phyloP scores from a whole-genome alignment of 2,329 filamentous ascomycete genomes.

The Aspergillus caelatus region DNA sequence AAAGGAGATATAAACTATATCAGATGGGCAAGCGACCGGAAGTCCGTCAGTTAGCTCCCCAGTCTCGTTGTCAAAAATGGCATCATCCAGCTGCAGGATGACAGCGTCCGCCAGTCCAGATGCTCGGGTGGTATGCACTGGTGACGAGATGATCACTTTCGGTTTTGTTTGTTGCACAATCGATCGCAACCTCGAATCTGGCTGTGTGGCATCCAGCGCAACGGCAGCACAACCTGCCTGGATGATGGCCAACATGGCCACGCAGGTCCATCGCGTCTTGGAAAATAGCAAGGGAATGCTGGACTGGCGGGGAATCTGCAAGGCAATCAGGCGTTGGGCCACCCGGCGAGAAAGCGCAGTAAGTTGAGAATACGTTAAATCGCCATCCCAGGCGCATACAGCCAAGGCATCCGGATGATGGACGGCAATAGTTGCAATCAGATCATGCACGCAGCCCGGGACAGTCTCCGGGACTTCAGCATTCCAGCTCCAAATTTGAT shows the following conservation, averaged over 20 bases:
- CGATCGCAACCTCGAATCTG: not conserved
- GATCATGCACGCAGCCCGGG: not conserved
- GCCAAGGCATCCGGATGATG: not conserved
- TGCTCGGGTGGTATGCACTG: not conserved
- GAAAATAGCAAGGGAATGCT: slow-evolving; percentile 9
- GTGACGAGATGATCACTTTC: not conserved
- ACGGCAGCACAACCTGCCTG: not conserved
- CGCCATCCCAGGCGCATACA: slow-evolving; percentile 13
- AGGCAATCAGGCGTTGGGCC: not conserved
- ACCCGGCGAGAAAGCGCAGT: not conserved
- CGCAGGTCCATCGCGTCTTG: slow-evolving; percentile 7
- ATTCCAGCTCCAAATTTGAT: slow-evolving; percentile 5
- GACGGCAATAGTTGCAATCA: not conserved
- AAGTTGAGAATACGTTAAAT: slow-evolving; percentile 10
- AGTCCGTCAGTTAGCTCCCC: not conserved
- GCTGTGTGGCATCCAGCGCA: not conserved
- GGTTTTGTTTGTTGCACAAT: slow-evolving; percentile 1
- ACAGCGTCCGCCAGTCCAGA: not conserved
- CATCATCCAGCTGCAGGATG: not conserved
- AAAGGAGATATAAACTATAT: slow-evolving; percentile 14
- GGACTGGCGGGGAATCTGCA: not conserved
- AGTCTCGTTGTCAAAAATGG: not conserved
- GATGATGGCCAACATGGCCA: slow-evolving; percentile 8
- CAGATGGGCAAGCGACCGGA: not conserved
- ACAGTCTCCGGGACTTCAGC: not conserved